A percentile compares a stretch with the other conserved stretches of the same genome.
phyloP scores from a whole-genome alignment of 2,329 filamentous ascomycete genomes.

The Aspergillus glaucus region DNA sequence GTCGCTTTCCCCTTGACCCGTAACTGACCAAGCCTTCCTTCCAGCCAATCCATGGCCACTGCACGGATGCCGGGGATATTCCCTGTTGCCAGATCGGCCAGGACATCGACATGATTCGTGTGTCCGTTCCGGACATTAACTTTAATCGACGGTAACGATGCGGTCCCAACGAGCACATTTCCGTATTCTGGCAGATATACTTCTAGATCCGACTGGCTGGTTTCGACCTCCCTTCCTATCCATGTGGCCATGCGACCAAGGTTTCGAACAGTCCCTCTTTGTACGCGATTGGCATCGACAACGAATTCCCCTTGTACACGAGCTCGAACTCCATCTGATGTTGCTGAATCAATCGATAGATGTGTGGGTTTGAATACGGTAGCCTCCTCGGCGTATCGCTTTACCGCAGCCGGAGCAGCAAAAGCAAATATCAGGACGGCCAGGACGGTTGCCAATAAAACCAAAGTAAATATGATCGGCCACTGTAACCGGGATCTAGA shows the following conservation, averaged over 20 bases:
- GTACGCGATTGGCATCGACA: constrained; percentile 71
- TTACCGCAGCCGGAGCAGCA: constrained; percentile 69
- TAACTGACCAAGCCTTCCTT: constrained; percentile 66
- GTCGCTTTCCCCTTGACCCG: constrained; percentile 67
- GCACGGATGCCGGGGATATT: constrained; percentile 69
- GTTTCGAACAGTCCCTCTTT: constrained; percentile 63
- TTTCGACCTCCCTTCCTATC: constrained; percentile 71
- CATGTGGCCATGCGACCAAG: constrained; percentile 74
- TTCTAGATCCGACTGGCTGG: constrained; percentile 62
- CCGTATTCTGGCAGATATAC: constrained; percentile 80
- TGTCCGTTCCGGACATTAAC: constrained; percentile 73
- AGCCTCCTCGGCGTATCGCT: constrained; percentile 81
- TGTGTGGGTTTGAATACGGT: constrained; percentile 75
- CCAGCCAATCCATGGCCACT: constrained; percentile 82
- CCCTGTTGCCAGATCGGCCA: constrained; percentile 69
- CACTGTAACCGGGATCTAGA: constrained; percentile 48
- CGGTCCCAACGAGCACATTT: constrained; percentile 69
- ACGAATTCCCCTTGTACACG: constrained; percentile 75
- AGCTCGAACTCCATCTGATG: constrained; percentile 66
- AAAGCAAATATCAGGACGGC: constrained; percentile 72
- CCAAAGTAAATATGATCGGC: constrained; percentile 65
- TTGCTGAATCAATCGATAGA: constrained; percentile 80
- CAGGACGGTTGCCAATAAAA: constrained; percentile 56
- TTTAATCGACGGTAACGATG: constrained; percentile 66
- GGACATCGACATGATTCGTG: constrained; percentile 69